Evolutionary conservation across 768 basidiomycete genomes (phyloP).

Genomic region (Suillus lakei): DNA sequence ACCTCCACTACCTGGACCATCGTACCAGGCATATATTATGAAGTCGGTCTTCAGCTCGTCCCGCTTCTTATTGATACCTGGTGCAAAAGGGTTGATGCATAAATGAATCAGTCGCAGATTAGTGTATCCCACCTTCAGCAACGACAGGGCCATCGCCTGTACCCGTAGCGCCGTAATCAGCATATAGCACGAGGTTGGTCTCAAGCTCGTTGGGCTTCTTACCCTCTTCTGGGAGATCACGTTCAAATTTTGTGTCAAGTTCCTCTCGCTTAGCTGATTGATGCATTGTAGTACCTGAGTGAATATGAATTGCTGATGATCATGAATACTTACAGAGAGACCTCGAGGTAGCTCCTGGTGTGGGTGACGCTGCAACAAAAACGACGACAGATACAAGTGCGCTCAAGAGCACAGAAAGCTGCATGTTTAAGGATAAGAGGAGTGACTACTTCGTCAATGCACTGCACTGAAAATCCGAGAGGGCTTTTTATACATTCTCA

Average conservation of each 20-base stretch:
- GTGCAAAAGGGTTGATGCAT: too few species aligned
- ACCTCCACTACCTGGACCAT: not conserved
- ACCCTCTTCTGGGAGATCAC: not conserved
- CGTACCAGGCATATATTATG: not conserved
- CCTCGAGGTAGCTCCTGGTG: not conserved
- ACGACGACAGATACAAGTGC: not conserved
- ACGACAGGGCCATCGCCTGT: too few species aligned
- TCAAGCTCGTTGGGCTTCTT: not conserved
- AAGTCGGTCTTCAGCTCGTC: not conserved
- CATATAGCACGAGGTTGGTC: not conserved
- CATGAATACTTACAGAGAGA: not conserved
- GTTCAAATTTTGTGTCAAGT: not conserved
- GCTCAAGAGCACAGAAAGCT: constrained; percentile 1
- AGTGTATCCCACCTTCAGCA: too few species aligned
- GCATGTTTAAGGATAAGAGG: constrained; percentile 1
- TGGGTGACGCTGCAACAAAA: constrained; percentile 3
- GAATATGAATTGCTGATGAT: not conserved
- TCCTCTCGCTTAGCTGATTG: not conserved
- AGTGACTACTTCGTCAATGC: not conserved
- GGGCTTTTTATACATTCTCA: not conserved
- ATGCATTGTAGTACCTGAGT: not conserved
- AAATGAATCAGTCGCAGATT: too few species aligned
- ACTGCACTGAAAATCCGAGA: not conserved
- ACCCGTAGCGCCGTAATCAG: too few species aligned
- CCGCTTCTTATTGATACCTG: not conserved